Evolutionary conservation across 805 yeast species (phyloP), one percentile per base, ranked within the genome.

Genomic region (Torulaspora gathmanii): DNA sequence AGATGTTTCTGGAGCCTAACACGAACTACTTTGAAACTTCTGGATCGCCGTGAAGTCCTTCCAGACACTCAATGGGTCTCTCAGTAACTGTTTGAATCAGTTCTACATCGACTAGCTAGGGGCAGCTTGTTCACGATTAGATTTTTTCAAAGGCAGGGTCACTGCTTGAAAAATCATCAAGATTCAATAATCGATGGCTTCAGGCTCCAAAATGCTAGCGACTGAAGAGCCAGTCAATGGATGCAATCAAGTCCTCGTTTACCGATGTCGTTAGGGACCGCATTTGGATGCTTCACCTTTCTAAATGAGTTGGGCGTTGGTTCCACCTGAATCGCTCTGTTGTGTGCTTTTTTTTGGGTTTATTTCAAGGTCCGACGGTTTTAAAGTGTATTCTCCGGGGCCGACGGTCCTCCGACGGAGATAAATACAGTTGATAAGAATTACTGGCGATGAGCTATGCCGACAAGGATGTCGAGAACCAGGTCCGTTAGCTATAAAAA

Each of bases 131-230:
- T 13, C 33, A 25, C 20, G 22, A 30, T 20, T 23, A 11, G 23
- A 35, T 10, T 37, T 39, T 39, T 39, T 39, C 37, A 39, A 25
- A 23, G 36, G 29, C 37, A 28, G 42, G 42, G 33, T 38, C 15
- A 31, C 34, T 19, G 22, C 34, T 31, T 27, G 25, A 29, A n/a
- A 29, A 29, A n/a, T 29, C 33, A 8, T 13, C 16, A 13, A 29
- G 8, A n/a, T 13, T n/a, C 33, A 8, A 29, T 29, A 29, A 13
- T 6, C 8, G 33, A n/a, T 29, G 15, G 7, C 22, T 31, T 31
- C 19, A 10, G 15, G 19, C 34, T 17, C 15, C 10, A 15, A 34
- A 25, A 34, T 17, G 15, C 9, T 20, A 5, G 12, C 11, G 30
- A 27, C 30, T 27, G 9, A 27, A 5, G 13, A 11, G 12, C 8